Evolutionary conservation across 495 filamentous ascomycete species (phyloP), one percentile per base, ranked within the genome.

Genomic region (Beverwykella pulmonaria): DNA sequence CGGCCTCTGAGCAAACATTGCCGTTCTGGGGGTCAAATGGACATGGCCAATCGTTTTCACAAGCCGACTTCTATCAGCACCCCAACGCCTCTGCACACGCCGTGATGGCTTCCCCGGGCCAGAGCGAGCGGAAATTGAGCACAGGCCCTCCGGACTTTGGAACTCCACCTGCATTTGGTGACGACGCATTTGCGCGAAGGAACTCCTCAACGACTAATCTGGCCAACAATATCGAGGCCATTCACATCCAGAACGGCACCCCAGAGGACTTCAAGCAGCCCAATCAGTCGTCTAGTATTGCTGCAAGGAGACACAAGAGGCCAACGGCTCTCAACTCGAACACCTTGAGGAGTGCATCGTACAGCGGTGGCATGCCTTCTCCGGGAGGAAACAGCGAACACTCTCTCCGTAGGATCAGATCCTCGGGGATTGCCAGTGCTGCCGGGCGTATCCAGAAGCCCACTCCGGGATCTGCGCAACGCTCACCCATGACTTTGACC

Each of bases 371-470:
- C 0, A 68, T 73, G 65, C 71, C 75, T 26, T 76, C 68, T 12
- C 72, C 70, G 14, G 57, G 70, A 4, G 36, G 41, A 2, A 61
- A 44, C 30, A 55, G 50, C 23, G 74, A 73, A 19, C 75, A 74
- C 17, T 58, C 63, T 3, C 63, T 79, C 14, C 77, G 76, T 9
- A 75, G 77, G 48, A 78, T 79, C 55, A 54, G 72, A 53, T 79
- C 77, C 17, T 71, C 74, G 7, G 71, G 70, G 9, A 59, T 70
- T 49, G 48, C 66, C 17, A 64, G 68, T 50, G 46, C 67, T 30
- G 71, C 74, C 19, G 76, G 77, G 5, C 75, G 77, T 22, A 64
- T 78, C 22, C 72, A 75, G 48, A 78, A 79, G 68, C 30, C 67
- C 4, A 60, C 22, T 14, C 61, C 68, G 15, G 71, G 73, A 20